Base-by-base conservation (phyloP, 1,139 yeast species). In the Ogataea hybrid region DNA sequence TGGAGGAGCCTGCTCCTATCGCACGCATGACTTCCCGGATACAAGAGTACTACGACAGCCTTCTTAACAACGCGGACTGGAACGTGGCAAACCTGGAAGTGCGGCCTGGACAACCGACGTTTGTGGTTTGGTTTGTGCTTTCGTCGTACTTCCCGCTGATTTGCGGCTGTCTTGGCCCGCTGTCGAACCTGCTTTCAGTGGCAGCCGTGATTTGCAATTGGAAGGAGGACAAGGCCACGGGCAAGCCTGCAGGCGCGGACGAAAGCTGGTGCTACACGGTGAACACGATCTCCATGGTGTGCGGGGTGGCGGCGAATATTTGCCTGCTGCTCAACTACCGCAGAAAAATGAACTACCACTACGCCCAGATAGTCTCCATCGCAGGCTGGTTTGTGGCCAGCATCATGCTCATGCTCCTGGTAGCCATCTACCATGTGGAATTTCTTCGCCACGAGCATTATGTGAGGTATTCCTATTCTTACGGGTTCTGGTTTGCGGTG, bases 121-220 rank as follows among this genome's bases (percentile, higher is more conserved):
- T 79, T 52, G 56, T 75, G 2, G 34, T 73, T 25, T 83, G 90
- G 89, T 81, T 78, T 53, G 55, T 71, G 12, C 63, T 81, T 1
- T 78, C 88, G 2, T 73, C 84, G 4, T 79, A 79, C 53, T 73
- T 85, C 52, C 95, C 95, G 0, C 71, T 86, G 12, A 59, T 82
- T 3, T 80, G 89, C 0, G 89, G 94, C 1, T 84, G 90, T 52
- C 54, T 82, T 30, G 94, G 94, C 0, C 95, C 95, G 0, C 56
- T 86, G 25, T 81, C 90, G 5, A 85, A 85, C 52, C 73, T 84
- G 71, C 72, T 81, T 32, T 81, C 90, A 0, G 67, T 84, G 5
- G 78, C 84, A 2, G 85, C 90, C 1, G 69, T 84, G n/a, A 79
- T 81, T 0, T 83, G 84, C 46, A 71, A 74, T 39, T 86, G 95